Evolutionary conservation across 1,284 basidiomycete genomes (phyloP).

Genomic region (Omphalotus olearius): DNA sequence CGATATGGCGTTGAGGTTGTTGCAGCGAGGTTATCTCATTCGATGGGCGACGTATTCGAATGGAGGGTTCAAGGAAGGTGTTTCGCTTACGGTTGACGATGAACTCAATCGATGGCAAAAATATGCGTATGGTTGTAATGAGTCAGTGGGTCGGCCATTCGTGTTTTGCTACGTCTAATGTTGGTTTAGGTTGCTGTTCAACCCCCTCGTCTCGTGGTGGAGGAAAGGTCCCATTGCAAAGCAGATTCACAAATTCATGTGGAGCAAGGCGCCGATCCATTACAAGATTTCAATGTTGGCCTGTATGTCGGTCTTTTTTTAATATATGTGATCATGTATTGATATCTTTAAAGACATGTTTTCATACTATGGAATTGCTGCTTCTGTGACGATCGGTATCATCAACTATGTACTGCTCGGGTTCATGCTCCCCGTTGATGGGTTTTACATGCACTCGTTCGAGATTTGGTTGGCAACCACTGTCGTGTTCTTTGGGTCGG

Average conservation of each 20-base stretch:
- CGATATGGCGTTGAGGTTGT: constrained; percentile 60
- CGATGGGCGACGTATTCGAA: constrained; percentile 84
- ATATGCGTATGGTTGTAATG: constrained; percentile 18
- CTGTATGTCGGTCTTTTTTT: constrained; percentile 42
- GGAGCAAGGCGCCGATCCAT: constrained; percentile 71
- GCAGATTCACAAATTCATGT: constrained; percentile 72
- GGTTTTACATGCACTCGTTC: constrained; percentile 69
- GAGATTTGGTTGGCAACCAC: constrained; percentile 78
- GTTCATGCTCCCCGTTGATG: constrained; percentile 62
- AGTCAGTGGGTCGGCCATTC: constrained; percentile 6
- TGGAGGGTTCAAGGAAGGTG: constrained; percentile 83
- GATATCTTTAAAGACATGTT: constrained; percentile 65
- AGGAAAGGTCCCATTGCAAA: constrained; percentile 66
- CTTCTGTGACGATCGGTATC: constrained; percentile 58
- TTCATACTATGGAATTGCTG: constrained; percentile 82
- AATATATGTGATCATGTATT: too few species aligned
- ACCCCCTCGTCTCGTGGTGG: constrained; percentile 71
- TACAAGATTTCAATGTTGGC: constrained; percentile 79
- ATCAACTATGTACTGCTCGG: constrained; percentile 77
- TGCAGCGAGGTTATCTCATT: constrained; percentile 25
- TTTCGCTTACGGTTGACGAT: constrained; percentile 78
- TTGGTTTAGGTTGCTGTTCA: constrained; percentile 45
- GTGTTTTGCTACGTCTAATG: not conserved
- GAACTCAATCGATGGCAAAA: constrained; percentile 86
- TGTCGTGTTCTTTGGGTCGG: constrained; percentile 72